Evolutionary conservation across 208 protist genomes (phyloP).

Genomic region (Crithidia thermophila): DNA sequence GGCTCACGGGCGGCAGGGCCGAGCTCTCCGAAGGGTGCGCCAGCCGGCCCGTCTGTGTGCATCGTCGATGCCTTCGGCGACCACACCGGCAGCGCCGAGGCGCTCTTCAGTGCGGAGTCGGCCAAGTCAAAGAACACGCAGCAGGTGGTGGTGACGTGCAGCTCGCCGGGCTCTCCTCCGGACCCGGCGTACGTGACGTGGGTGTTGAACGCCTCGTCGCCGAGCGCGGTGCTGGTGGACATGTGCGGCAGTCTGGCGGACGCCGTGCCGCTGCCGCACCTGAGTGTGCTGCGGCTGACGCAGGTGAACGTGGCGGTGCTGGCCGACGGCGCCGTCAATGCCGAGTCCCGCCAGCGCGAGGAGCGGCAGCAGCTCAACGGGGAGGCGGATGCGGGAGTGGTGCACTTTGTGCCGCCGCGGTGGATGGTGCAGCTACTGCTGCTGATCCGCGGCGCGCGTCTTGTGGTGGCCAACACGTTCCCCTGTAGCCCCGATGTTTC

Average conservation of each 20-base stretch:
- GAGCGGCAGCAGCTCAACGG: conserved; percentile 42
- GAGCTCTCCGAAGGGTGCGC: conserved; percentile 3
- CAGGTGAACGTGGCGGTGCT: conserved; percentile 56
- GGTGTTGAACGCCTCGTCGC: conserved; percentile 30
- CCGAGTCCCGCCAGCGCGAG: conserved; percentile 58
- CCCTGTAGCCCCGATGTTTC: conserved; percentile 39
- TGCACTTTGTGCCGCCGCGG: conserved; percentile 20
- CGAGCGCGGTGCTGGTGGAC: conserved; percentile 32
- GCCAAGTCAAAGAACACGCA: conserved; percentile 34
- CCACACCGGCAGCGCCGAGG: conserved; percentile 34
- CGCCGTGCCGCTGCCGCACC: conserved; percentile 32
- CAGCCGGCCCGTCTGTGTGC: conserved; percentile 26
- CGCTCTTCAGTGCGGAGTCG: conserved; percentile 34
- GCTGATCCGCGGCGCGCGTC: conserved; percentile 67
- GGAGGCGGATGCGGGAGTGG: neutral
- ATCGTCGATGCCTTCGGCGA: conserved; percentile 78
- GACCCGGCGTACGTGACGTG: conserved; percentile 43
- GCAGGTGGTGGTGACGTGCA: conserved; percentile 48
- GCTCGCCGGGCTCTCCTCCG: conserved; percentile 33
- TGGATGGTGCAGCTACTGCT: conserved; percentile 63
- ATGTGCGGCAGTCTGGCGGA: conserved; percentile 50
- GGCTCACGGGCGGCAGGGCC: neutral
- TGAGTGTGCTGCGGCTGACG: conserved; percentile 46
- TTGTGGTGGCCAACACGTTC: conserved; percentile 48
- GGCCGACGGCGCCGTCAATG: conserved; percentile 44